These are phyloP conservation scores for Sisymbrium altissimum DNA, from an alignment of 345 rosid genomes.

Conservation along the genomic window DNA sequence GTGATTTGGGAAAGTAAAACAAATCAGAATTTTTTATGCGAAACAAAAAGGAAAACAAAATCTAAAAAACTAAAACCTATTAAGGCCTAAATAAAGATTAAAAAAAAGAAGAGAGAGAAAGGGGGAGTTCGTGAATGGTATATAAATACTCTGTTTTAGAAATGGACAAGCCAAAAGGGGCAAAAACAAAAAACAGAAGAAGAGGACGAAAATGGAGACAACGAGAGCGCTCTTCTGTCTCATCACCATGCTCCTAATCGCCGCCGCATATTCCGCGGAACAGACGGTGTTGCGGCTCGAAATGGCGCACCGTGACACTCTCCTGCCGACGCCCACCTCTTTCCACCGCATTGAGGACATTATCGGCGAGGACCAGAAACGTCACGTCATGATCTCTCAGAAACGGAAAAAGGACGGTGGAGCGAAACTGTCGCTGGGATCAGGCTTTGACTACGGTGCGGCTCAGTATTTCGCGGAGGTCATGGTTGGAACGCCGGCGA, in stretches of 20 bases:
- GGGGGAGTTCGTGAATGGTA: neutral
- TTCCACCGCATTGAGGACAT: conserved; percentile 32
- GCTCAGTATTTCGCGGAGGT: conserved; percentile 51
- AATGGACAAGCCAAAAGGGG: conserved; percentile 16
- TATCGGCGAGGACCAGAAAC: conserved; percentile 38
- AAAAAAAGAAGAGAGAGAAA: conserved; percentile 23
- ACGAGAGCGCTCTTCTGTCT: conserved; percentile 3
- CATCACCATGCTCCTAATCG: neutral
- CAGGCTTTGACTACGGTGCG: conserved; percentile 46
- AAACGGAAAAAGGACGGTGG: conserved; percentile 4
- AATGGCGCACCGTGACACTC: conserved; percentile 19
- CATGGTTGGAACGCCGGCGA: conserved; percentile 56
- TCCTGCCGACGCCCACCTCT: neutral
- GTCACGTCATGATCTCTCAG: conserved; percentile 32
- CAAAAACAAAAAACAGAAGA: neutral
- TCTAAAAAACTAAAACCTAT: neutral
- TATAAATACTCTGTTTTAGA: conserved; percentile 28
- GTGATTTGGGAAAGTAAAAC: neutral
- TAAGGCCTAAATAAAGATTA: neutral
- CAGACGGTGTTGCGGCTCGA: conserved; percentile 9
- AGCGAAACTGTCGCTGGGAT: conserved; percentile 37
- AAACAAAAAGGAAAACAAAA: neutral
- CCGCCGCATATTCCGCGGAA: conserved; percentile 9
- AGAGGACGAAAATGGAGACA: conserved; percentile 25
- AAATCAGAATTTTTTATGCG: neutral